Percentiles rank a stretch among this genome's conserved stretches.
phyloP scores from a whole-genome alignment of 805 yeast genomes.

The Wickerhamiella sergipiensis region DNA sequence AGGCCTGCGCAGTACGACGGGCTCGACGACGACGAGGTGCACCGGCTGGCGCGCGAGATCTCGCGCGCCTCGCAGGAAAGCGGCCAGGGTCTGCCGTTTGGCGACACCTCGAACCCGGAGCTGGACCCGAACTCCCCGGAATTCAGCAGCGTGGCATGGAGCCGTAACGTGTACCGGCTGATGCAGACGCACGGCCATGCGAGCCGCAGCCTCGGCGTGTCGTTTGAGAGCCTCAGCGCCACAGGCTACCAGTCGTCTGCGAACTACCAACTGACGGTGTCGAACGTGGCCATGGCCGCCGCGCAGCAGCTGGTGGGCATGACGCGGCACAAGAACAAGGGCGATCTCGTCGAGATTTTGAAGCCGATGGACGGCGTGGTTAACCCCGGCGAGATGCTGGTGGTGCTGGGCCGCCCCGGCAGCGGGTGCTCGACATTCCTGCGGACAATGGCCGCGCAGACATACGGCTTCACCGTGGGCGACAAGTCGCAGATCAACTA shows the following conservation, averaged over 20 bases:
- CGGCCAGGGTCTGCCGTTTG: not conserved
- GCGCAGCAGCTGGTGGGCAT: slow-evolving; percentile 16
- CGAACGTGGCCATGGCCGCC: slow-evolving; percentile 27
- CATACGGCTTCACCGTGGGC: slow-evolving; percentile 32
- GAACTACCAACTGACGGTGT: slow-evolving; percentile 51
- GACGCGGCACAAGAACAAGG: slow-evolving; percentile 1
- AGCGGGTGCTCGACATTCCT: slow-evolving; percentile 67
- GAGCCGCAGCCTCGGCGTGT: slow-evolving; percentile 44
- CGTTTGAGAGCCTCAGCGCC: slow-evolving; percentile 46
- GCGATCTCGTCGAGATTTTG: slow-evolving; percentile 13
- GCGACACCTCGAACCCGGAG: slow-evolving; percentile 26
- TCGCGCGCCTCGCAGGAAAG: not conserved
- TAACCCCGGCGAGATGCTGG: slow-evolving; percentile 52
- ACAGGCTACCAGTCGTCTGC: slow-evolving; percentile 30
- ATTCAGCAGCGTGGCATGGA: slow-evolving; percentile 50
- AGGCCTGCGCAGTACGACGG: slow-evolving; percentile 4
- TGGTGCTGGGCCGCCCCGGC: slow-evolving; percentile 64
- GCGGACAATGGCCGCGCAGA: slow-evolving; percentile 50
- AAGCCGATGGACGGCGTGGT: slow-evolving; percentile 29
- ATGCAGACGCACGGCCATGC: slow-evolving; percentile 42
- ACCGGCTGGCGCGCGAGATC: not conserved
- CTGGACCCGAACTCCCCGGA: slow-evolving; percentile 46
- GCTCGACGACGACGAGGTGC: slow-evolving; percentile 7
- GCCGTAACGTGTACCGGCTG: slow-evolving; percentile 41
- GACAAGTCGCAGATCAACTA: slow-evolving; percentile 42